These are phyloP conservation scores for Trichoderma afroharzianum DNA, from an alignment of 2,329 filamentous ascomycete genomes.

Conservation along the genomic window DNA sequence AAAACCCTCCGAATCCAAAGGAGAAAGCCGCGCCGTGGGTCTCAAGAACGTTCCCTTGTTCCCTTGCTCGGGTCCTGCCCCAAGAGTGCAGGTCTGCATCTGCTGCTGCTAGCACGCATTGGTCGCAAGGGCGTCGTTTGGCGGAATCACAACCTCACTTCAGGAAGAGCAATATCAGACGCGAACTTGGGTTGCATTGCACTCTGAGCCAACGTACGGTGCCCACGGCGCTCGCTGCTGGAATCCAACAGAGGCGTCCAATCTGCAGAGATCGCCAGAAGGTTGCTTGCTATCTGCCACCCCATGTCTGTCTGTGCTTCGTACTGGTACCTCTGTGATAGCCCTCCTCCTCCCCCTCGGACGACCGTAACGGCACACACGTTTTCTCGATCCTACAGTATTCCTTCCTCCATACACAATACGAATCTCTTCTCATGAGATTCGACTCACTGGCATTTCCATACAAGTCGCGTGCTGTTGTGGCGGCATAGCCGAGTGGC, in stretches of 20 bases:
- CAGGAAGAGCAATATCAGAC: slow-evolving; percentile 7
- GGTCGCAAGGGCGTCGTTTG: not conserved
- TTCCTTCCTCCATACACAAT: not conserved
- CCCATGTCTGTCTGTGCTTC: not conserved
- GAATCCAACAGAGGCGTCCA: slow-evolving; percentile 4
- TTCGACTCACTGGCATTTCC: not conserved
- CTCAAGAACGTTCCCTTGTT: not conserved
- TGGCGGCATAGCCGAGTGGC: slow-evolving; percentile 15
- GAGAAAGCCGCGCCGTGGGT: not conserved
- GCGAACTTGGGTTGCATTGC: slow-evolving; percentile 5
- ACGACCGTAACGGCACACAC: not conserved
- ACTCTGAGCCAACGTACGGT: not conserved
- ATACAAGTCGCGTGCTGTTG: slow-evolving; percentile 12
- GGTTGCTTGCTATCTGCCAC: not conserved
- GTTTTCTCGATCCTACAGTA: not conserved
- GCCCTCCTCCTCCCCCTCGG: not conserved
- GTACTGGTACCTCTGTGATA: not conserved
- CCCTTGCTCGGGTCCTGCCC: not conserved
- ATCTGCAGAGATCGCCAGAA: not conserved
- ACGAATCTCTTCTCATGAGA: not conserved
- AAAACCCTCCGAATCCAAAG: not conserved
- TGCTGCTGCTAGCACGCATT: not conserved
- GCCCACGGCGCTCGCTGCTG: not conserved
- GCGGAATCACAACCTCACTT: not conserved
- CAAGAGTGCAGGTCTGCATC: not conserved